A percentile compares a stretch with the other conserved stretches of the same genome.
Evolutionary conservation across 1,284 basidiomycete species (phyloP).

Genomic region (Pseudozyma tsukubaensis): DNA sequence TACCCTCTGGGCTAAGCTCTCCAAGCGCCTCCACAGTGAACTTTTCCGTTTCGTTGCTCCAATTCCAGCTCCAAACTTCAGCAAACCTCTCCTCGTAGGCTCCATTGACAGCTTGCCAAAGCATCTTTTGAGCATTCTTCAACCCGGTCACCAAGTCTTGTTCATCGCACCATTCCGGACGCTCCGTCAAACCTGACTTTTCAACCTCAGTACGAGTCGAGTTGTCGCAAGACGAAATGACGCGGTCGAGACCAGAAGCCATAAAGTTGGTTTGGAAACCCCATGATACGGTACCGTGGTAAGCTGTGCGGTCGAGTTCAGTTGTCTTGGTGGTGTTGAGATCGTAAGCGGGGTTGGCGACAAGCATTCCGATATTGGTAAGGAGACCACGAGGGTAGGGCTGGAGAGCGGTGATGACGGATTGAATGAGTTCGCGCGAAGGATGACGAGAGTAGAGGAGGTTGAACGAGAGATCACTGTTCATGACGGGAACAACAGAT

Average conservation of each 20-base stretch:
- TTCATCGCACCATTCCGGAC: slow-evolving; percentile 70
- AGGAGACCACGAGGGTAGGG: slow-evolving; percentile 71
- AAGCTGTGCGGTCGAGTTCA: slow-evolving; percentile 70
- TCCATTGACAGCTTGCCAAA: slow-evolving; percentile 71
- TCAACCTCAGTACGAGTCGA: slow-evolving; percentile 43
- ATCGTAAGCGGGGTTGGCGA: slow-evolving; percentile 71
- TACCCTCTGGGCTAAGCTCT: slow-evolving; percentile 61
- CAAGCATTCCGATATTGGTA: slow-evolving; percentile 72
- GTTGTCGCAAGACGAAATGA: slow-evolving; percentile 69
- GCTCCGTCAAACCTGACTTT: slow-evolving; percentile 30
- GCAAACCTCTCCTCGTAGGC: slow-evolving; percentile 56
- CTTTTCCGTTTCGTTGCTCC: slow-evolving; percentile 21
- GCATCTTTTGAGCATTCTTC: slow-evolving; percentile 67
- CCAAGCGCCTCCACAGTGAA: slow-evolving; percentile 36
- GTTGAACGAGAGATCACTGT: slow-evolving; percentile 71
- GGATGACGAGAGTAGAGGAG: slow-evolving; percentile 70
- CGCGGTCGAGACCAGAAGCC: slow-evolving; percentile 70
- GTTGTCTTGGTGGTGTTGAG: slow-evolving; percentile 69
- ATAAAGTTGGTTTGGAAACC: slow-evolving; percentile 72
- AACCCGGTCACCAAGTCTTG: slow-evolving; percentile 64
- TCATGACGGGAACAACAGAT: slow-evolving; percentile 57
- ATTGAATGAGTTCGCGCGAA: slow-evolving; percentile 66
- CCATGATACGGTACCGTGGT: slow-evolving; percentile 72
- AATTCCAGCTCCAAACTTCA: slow-evolving; percentile 49
- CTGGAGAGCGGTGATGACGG: slow-evolving; percentile 70